These are phyloP conservation scores for Miscanthus lutarioriparius DNA, from an alignment of 176 grass and related monocot genomes.

Conservation along the genomic window DNA sequence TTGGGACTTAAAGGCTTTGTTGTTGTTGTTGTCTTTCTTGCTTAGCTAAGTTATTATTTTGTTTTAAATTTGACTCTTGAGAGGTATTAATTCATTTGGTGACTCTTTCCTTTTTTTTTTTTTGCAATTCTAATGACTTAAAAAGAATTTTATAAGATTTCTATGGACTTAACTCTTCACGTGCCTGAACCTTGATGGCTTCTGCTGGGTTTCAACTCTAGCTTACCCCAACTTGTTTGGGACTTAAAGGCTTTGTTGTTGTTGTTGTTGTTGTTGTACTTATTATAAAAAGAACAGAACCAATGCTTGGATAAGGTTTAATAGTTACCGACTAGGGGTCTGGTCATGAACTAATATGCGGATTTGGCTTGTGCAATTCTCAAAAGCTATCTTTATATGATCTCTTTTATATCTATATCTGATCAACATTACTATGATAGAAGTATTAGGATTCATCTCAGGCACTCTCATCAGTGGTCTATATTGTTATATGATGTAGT, in stretches of 20 bases:
- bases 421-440: background rate
- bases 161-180: conserved; percentile 1
- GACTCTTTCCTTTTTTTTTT: background rate
- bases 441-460: background rate
- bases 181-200: no score
- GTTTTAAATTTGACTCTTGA: conserved; percentile 10
- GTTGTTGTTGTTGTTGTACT: no score
- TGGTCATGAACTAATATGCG: conserved; percentile 2
- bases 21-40: no score
- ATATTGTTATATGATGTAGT: conserved; percentile 4
- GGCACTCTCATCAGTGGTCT: background rate
- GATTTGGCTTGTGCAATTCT: background rate
- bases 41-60: no score
- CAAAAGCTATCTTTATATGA: background rate
- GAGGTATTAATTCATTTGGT: conserved; percentile 16
- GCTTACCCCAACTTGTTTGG: no score
- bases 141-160: background rate
- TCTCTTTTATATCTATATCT: background rate
- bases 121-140: background rate
- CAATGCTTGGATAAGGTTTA: background rate
- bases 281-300: no score
- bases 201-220: no score
- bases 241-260: no score
- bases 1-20: no score
- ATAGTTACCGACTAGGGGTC: background rate